Evolutionary conservation across 805 yeast species (phyloP).

Genomic region (Lipomyces orientalis): DNA sequence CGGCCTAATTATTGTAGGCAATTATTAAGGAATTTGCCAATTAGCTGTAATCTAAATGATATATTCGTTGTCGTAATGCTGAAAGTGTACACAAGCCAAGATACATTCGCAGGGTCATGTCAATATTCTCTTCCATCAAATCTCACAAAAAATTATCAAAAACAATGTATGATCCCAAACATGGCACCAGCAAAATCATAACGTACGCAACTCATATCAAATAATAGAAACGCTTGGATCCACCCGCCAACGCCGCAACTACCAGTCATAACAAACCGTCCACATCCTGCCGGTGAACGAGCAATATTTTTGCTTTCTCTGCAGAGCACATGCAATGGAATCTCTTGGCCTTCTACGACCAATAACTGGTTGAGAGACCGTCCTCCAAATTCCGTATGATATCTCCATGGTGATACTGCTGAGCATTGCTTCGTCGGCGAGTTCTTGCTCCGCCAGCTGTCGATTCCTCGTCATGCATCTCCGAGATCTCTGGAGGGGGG

Average conservation of each 20-base stretch:
- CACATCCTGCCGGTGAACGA: background rate
- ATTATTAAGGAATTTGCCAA: background rate
- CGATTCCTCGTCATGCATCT: slow-evolving; percentile 6
- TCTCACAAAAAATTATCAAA: slow-evolving; percentile 3
- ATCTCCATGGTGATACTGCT: slow-evolving; percentile 36
- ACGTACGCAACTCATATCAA: background rate
- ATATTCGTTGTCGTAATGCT: background rate
- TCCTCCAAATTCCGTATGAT: slow-evolving; percentile 44
- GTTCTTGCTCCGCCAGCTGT: slow-evolving; percentile 10
- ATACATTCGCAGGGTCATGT: background rate
- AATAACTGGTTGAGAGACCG: slow-evolving; percentile 37
- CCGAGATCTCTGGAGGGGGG: slow-evolving; percentile 47
- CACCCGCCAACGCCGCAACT: background rate
- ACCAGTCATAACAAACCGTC: background rate
- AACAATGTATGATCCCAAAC: background rate
- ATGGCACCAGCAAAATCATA: background rate
- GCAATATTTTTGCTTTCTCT: background rate
- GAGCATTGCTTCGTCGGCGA: slow-evolving; percentile 11
- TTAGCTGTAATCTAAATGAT: background rate
- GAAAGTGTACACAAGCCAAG: background rate
- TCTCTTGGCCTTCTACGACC: slow-evolving; percentile 13
- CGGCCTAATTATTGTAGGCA: too few relatives aligned
- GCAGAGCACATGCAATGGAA: background rate
- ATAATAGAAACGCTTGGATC: background rate
- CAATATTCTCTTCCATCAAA: background rate